Evolutionary conservation across 2,329 filamentous ascomycete genomes (phyloP), one percentile per base, ranked within the genome.

Genomic region (Xylariaceae sp.): DNA sequence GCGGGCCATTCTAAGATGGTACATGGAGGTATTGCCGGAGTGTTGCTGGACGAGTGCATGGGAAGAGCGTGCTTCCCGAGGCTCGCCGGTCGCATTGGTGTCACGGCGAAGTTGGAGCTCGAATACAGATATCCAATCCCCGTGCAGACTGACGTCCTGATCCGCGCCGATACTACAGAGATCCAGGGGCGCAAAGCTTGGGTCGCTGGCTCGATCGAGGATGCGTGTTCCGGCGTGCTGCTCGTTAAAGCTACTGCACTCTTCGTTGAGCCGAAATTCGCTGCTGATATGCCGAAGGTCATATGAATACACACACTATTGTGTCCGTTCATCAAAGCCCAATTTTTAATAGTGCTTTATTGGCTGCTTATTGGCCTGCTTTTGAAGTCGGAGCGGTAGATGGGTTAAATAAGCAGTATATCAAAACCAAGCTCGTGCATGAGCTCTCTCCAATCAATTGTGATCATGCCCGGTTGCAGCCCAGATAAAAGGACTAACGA

Each of bases 1-100:
- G 45, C 45, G 33, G 33, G 45, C 45, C 45, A 39, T 47, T 47
- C 45, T 5, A 38, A 18, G 34, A 47, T 47, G 6, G 45, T 47
- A 9, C 45, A 47, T 28, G 45, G 45, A 38, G 45, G 45, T 5
- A 47, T 47, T n/a, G 45, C 45, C 18, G 36, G 6, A 6, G 17
- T 47, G 10, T 16, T 47, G 33, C 16, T 47, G 5, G 33, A 38
- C 14, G 33, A 39, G 5, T 38, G 31, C 31, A 38, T 38, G 45
- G 45, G 33, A 12, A 19, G 45, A 17, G 45, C 45, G 31, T 47
- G 45, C 17, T 47, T 47, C 33, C 45, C 36, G 18, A 47, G 14
- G 33, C 28, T 47, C 31, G 31, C 5, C 5, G 36, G 31, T 6
- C 22, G 18, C 5, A 40, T 47, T 12, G 45, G 19, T 22, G 33